phyloP scores from a whole-genome alignment of 306 rosid genomes.

The Trifolium dubium region DNA sequence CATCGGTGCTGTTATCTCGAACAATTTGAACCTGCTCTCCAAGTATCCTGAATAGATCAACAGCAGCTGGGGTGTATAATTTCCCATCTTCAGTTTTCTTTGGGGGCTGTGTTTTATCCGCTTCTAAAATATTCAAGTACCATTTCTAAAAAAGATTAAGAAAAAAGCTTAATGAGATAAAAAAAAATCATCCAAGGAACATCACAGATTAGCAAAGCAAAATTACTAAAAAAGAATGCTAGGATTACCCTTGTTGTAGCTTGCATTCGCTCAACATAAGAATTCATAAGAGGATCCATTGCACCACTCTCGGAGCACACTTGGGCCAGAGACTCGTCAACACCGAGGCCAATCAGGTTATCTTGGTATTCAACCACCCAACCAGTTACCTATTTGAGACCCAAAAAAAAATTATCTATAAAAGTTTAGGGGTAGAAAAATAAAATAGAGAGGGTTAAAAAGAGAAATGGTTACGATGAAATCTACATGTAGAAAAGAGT shows the following conservation, averaged over 20 bases:
- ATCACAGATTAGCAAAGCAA: constrained; percentile 37
- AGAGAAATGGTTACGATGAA: background rate
- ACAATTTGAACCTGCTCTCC: constrained; percentile 99
- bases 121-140: constrained; percentile 97
- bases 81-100: constrained; percentile 98
- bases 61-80: constrained; percentile 97
- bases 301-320: constrained; percentile 99
- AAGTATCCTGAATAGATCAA: constrained; percentile 95
- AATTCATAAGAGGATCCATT: constrained; percentile 97
- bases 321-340: constrained; percentile 93
- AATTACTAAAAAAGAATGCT: constrained; percentile 25
- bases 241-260: constrained; percentile 87
- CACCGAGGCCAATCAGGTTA: constrained; percentile 87
- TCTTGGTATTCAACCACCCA: constrained; percentile 99
- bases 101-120: constrained; percentile 94
- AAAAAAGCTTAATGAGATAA: constrained; percentile 35
- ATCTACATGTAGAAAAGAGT: background rate
- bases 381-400: constrained; percentile 77
- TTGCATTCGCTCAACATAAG: constrained; percentile 98
- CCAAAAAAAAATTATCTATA: constrained; percentile 1
- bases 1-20: constrained; percentile 95
- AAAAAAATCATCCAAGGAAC: constrained; percentile 28
- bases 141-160: constrained; percentile 71
- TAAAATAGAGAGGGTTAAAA: background rate
- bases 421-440: constrained; percentile 1